A percentile compares a stretch with the other conserved stretches of the same genome.
phyloP scores from a whole-genome alignment of 2,329 filamentous ascomycete species.

The Aspergillus brasiliensis region DNA sequence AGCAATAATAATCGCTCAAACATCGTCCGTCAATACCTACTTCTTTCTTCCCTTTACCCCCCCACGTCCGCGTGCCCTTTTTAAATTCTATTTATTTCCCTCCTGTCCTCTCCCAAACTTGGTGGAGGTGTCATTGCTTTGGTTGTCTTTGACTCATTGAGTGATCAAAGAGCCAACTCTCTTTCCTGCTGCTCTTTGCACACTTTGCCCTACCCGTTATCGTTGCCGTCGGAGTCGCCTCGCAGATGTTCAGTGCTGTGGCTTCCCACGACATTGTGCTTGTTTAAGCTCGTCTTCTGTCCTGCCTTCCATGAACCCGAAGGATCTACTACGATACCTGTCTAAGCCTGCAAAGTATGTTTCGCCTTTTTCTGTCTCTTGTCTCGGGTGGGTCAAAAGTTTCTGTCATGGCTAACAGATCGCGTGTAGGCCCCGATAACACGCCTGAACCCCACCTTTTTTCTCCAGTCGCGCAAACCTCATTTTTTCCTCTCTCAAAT shows the following conservation, averaged over 20 bases:
- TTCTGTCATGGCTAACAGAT: conserved; percentile 18
- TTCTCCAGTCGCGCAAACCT: conserved; percentile 11
- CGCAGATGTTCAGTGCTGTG: conserved; percentile 39
- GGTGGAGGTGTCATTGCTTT: conserved; percentile 9
- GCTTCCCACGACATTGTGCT: conserved; percentile 37
- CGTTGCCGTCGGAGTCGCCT: conserved; percentile 11
- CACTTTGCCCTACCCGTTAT: conserved; percentile 11
- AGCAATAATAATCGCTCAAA: conserved; percentile 16
- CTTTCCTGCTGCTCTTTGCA: conserved; percentile 5
- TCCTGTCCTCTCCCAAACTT: neutral
- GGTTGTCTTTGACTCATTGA: conserved; percentile 23
- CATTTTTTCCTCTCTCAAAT: conserved; percentile 21
- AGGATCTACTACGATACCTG: conserved; percentile 87
- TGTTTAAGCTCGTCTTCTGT: conserved; percentile 35
- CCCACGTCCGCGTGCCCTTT: conserved; percentile 18
- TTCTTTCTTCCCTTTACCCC: conserved; percentile 8
- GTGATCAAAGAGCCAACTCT: neutral
- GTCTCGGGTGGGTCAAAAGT: conserved; percentile 3
- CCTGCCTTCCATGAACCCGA: conserved; percentile 79
- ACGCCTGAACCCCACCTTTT: conserved; percentile 35
- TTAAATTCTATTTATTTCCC: conserved; percentile 3
- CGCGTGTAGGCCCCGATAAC: conserved; percentile 65
- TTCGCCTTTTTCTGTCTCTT: conserved; percentile 6
- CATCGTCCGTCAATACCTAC: conserved; percentile 1
- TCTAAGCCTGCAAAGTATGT: conserved; percentile 91